phyloP scores from a whole-genome alignment of 2,329 filamentous ascomycete species.

The Verticillium zaregamsianum region DNA sequence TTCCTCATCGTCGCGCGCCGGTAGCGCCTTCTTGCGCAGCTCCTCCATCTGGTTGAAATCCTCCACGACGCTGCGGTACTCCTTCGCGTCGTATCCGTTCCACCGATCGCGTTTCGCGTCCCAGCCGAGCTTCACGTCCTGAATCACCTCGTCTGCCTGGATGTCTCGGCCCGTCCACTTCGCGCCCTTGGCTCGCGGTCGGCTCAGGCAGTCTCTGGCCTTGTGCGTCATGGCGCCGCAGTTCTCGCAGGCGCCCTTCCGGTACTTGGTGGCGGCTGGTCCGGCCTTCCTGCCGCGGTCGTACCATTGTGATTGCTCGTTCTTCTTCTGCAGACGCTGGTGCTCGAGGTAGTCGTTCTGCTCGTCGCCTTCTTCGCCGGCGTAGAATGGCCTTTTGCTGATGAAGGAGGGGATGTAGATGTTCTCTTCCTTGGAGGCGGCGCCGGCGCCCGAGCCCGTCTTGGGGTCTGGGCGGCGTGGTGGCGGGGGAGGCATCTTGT shows the following conservation, averaged over 20 bases:
- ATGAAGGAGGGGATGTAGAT: slow-evolving; percentile 98
- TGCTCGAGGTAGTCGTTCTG: slow-evolving; percentile 90
- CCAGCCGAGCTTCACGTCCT: slow-evolving; percentile 86
- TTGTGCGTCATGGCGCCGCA: slow-evolving; percentile 97
- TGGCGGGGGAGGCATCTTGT: slow-evolving; percentile 21
- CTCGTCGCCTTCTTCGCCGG: slow-evolving; percentile 66
- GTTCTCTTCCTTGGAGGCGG: slow-evolving; percentile 79
- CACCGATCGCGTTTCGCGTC: slow-evolving; percentile 96
- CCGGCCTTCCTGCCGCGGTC: slow-evolving; percentile 81
- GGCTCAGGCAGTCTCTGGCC: slow-evolving; percentile 85
- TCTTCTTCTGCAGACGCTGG: slow-evolving; percentile 79
- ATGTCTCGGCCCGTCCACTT: slow-evolving; percentile 93
- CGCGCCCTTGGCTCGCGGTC: slow-evolving; percentile 84
- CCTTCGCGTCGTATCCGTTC: slow-evolving; percentile 92
- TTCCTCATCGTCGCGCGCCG: slow-evolving; percentile 44
- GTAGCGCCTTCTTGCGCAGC: slow-evolving; percentile 51
- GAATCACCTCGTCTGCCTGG: slow-evolving; percentile 82
- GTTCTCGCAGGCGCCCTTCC: slow-evolving; percentile 98
- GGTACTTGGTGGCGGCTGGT: slow-evolving; percentile 90
- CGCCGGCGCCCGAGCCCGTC: slow-evolving; percentile 19
- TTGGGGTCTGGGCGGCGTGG: slow-evolving; percentile 26
- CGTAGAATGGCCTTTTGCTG: slow-evolving; percentile 95
- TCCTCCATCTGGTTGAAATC: slow-evolving; percentile 85
- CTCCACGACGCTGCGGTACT: slow-evolving; percentile 83
- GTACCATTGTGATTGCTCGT: slow-evolving; percentile 82